These are phyloP conservation scores for Poa annua DNA, from an alignment of 176 grass and related monocot genomes.

Conservation along the genomic window DNA sequence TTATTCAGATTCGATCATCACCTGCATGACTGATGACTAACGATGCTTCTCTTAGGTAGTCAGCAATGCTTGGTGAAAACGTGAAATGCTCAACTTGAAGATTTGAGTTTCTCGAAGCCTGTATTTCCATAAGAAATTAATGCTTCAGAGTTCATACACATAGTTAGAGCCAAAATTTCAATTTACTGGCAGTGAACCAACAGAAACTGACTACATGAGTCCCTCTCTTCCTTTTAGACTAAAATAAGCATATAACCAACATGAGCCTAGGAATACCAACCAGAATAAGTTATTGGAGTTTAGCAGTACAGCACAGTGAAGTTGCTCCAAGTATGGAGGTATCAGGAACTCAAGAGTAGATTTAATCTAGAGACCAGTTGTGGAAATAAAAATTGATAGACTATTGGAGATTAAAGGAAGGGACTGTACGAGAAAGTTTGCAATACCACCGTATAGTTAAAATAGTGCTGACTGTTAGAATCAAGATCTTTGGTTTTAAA, in stretches of 20 bases:
- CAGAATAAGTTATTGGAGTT: background rate
- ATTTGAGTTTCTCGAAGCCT: slow-evolving; percentile 55
- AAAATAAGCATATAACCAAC: background rate
- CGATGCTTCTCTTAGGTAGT: slow-evolving; percentile 67
- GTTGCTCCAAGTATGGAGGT: background rate
- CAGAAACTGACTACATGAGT: background rate
- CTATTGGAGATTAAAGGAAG: no score
- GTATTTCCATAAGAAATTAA: slow-evolving; percentile 29
- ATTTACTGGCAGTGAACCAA: background rate
- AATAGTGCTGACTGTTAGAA: no score
- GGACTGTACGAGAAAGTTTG: no score
- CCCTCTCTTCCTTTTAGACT: background rate
- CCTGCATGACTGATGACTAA: slow-evolving; percentile 94
- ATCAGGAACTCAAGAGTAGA: background rate
- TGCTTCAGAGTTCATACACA: slow-evolving; percentile 2
- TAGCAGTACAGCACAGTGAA: slow-evolving; percentile 5
- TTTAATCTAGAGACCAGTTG: background rate
- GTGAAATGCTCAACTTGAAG: slow-evolving; percentile 80
- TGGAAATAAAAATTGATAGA: no score
- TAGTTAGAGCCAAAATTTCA: background rate
- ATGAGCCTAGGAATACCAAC: slow-evolving; percentile 3
- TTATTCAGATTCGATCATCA: slow-evolving; percentile 21
- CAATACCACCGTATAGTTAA: no score
- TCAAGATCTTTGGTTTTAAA: no score
- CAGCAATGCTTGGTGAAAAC: slow-evolving; percentile 81